Base-by-base conservation (phyloP, 73 alveolate genomes). In the Paramecium sonneborni region DNA sequence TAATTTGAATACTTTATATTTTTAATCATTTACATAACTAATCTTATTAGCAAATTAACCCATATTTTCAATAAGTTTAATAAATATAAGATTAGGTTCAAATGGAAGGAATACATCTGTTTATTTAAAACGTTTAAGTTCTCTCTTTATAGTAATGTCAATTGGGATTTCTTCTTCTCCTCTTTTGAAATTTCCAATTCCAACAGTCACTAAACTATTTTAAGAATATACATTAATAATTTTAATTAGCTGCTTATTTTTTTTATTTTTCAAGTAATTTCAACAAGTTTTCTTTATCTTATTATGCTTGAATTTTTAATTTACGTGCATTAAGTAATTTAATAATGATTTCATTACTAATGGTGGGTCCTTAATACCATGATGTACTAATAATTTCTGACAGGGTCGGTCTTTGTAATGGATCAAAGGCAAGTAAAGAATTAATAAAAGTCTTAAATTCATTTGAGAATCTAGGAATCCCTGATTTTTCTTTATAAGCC, bases 101-200 rank as follows among this genome's bases (percentile, higher is more conserved):
- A 43, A 23, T 30, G 90, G 90, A 20, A 79, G 41, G 5, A 23
- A 23, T 43, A 79, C 6, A 39, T 44, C 72, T 79, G 90, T 43
- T 8, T 38, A 44, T 79, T 24, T 43, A 43, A 18, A 79, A 9
- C 28, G 18, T 34, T 79, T 79, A 20, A 79, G 41, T 24, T 43
- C 35, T n/a, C 90, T 5, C 18, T 23, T 44, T 79, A 24, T 0
- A 32, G 44, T 21, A 9, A 35, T 5, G 18, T 79, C 69, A 44
- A 30, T 79, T 20, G 46, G 6, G 8, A 37, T 21, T 15, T 79
- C 72, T 11, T 79, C 41, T 8, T 79, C 90, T 24, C 90, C 90
- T 79, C 90, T 79, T 9, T 44, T 79, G 24, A 79, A 79, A 30
- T 79, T 79, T 38, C 90, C 90, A 30, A 79, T 79, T 2, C 90